Evolutionary conservation across 192 early-diverging fungal genomes (phyloP).

Genomic region (Pilaira anomala): DNA sequence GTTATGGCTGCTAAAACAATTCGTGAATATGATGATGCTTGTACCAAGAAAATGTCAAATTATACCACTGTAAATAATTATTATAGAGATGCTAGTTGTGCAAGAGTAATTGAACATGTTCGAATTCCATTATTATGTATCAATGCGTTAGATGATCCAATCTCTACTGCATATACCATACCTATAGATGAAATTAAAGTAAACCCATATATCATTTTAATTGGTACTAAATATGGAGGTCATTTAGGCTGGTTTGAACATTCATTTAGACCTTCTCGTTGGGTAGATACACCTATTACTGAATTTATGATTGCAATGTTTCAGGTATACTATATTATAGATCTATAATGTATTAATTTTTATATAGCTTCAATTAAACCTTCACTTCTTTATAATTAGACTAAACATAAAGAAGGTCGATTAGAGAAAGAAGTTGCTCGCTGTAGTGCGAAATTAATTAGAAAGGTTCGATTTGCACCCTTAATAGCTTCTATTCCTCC

Average conservation of each 20-base stretch:
- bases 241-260: constrained; percentile 89
- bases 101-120: constrained; percentile 58
- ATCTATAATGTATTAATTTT: no score
- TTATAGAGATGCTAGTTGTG: constrained; percentile 62
- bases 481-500: neutral
- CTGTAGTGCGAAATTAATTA: constrained; percentile 7
- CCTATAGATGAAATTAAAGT: constrained; percentile 67
- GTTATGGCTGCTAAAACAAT: constrained; percentile 58
- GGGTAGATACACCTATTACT: constrained; percentile 63
- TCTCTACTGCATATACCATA: constrained; percentile 61
- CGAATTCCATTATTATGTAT: constrained; percentile 82
- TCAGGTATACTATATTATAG: no score
- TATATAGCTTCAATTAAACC: no score
- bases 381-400: neutral
- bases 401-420: neutral
- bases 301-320: constrained; percentile 66
- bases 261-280: constrained; percentile 44
- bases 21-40: constrained; percentile 79
- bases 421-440: constrained; percentile 1
- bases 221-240: constrained; percentile 73
- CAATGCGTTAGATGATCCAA: constrained; percentile 88
- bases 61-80: constrained; percentile 85
- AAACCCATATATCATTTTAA: constrained; percentile 82
- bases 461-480: constrained; percentile 2
- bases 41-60: constrained; percentile 70